Conservation (phyloP, 768 basidiomycete species). For the Tricholoma matsutake region DNA sequence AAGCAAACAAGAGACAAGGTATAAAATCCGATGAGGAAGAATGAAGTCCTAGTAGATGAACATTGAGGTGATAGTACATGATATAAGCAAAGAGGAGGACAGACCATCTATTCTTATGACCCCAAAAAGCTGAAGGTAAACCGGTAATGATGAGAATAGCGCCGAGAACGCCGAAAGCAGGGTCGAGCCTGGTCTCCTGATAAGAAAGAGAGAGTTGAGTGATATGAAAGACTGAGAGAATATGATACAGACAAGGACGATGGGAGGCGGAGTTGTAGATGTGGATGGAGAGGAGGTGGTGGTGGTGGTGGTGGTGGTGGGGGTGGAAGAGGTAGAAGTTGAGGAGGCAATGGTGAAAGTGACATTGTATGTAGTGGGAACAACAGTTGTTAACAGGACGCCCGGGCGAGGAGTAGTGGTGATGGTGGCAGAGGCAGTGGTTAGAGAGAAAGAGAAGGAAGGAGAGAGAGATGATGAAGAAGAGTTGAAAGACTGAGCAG, state of each 20-base stretch:
- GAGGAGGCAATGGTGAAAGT: slow-evolving; percentile 52
- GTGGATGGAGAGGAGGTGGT: slow-evolving; percentile 38
- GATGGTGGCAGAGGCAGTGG: slow-evolving; percentile 49
- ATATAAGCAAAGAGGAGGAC: slow-evolving; percentile 21
- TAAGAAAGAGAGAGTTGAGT: slow-evolving; percentile 23
- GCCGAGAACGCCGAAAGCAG: slow-evolving; percentile 88
- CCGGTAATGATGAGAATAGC: slow-evolving; percentile 87
- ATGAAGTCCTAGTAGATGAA: slow-evolving; percentile 66
- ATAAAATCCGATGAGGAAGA: slow-evolving; percentile 93
- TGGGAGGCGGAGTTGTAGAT: slow-evolving; percentile 42
- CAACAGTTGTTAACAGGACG: slow-evolving; percentile 47
- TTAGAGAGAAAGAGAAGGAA: slow-evolving; percentile 51
- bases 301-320: slow-evolving; percentile 38
- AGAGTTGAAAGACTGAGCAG: slow-evolving; percentile 33
- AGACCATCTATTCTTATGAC: slow-evolving; percentile 94
- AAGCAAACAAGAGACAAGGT: slow-evolving; percentile 81
- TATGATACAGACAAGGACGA: slow-evolving; percentile 35
- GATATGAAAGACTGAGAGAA: slow-evolving; percentile 13
- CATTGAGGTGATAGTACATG: slow-evolving; percentile 6
- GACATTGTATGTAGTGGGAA: slow-evolving; percentile 63
- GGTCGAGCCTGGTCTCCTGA: slow-evolving; percentile 70
- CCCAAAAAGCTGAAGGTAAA: slow-evolving; percentile 85
- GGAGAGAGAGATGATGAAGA: slow-evolving; percentile 21
- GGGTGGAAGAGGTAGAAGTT: slow-evolving; percentile 32
- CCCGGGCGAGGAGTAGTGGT: slow-evolving; percentile 45